Conservation (phyloP, 2,329 filamentous ascomycete genomes). For the Xylariales sp. region DNA sequence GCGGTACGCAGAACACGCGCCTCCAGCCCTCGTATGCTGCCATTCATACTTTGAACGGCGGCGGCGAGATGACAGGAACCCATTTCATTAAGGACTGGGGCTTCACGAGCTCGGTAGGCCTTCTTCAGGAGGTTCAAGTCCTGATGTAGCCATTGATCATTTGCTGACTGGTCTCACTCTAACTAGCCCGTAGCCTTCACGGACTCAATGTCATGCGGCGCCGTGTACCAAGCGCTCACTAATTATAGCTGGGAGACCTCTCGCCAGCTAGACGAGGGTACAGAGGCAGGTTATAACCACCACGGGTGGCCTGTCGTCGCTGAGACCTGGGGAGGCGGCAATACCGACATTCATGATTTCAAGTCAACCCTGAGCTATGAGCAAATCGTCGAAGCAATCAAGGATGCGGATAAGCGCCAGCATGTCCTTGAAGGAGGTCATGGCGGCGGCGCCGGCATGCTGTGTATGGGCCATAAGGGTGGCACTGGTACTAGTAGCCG, state of each 20-base stretch:
- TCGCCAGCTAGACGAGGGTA: neutral
- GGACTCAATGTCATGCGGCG: conserved; percentile 4
- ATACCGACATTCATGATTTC: conserved; percentile 6
- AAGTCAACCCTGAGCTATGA: conserved; percentile 6
- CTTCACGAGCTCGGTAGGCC: conserved; percentile 3
- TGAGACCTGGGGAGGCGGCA: conserved; percentile 7
- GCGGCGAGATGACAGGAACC: conserved; percentile 6
- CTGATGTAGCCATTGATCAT: neutral
- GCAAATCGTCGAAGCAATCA: conserved; percentile 6
- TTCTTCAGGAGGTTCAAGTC: neutral
- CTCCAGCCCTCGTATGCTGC: conserved; percentile 3
- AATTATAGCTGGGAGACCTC: conserved; percentile 3
- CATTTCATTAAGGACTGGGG: conserved; percentile 8
- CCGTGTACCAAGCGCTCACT: conserved; percentile 4
- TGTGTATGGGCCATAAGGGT: conserved; percentile 3
- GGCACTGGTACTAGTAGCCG: conserved; percentile 6
- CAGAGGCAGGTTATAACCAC: neutral
- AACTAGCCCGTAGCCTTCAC: conserved; percentile 5
- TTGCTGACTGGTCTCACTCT: neutral
- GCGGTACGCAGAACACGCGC: conserved; percentile 1
- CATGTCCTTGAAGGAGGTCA: conserved; percentile 4
- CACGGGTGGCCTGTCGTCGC: conserved; percentile 5
- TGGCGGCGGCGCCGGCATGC: conserved; percentile 3
- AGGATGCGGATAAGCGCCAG: neutral
- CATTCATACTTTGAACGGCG: conserved; percentile 3